Evolutionary conservation across 2,329 filamentous ascomycete species (phyloP).

Genomic region (Alternaria sp.): DNA sequence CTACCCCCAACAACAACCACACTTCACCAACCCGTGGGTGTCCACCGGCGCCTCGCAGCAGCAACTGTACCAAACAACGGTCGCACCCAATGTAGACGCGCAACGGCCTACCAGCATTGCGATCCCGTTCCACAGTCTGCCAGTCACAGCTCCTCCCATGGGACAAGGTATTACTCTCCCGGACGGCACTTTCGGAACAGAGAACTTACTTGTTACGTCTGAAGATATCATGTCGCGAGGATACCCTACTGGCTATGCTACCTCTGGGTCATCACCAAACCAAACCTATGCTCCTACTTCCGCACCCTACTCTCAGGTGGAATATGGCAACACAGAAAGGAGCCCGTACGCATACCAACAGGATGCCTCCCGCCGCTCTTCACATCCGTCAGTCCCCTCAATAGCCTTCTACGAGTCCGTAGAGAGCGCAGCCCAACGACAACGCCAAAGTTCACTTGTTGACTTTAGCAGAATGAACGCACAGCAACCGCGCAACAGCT

Average conservation of each 20-base stretch:
- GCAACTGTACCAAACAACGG: slow-evolving; percentile 70
- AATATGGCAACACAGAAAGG: slow-evolving; percentile 66
- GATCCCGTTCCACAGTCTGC: slow-evolving; percentile 76
- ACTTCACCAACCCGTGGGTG: slow-evolving; percentile 91
- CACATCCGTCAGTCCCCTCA: slow-evolving; percentile 79
- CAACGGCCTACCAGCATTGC: slow-evolving; percentile 67
- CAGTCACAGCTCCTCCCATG: slow-evolving; percentile 76
- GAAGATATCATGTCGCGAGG: slow-evolving; percentile 81
- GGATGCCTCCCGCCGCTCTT: slow-evolving; percentile 71
- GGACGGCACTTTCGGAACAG: slow-evolving; percentile 65
- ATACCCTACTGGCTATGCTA: slow-evolving; percentile 70
- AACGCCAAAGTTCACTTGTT: slow-evolving; percentile 69
- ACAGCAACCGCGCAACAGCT: slow-evolving; percentile 68
- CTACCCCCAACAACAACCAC: slow-evolving; percentile 65
- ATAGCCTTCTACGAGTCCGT: slow-evolving; percentile 57
- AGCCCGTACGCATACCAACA: slow-evolving; percentile 64
- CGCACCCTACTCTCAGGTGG: slow-evolving; percentile 76
- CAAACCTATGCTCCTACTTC: slow-evolving; percentile 71
- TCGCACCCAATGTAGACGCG: slow-evolving; percentile 62
- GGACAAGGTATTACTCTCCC: slow-evolving; percentile 71
- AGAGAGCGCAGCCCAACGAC: slow-evolving; percentile 48
- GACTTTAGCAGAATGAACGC: slow-evolving; percentile 68
- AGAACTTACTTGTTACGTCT: slow-evolving; percentile 72
- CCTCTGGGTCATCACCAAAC: slow-evolving; percentile 74
- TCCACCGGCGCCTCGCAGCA: slow-evolving; percentile 63